Evolutionary conservation across 2,329 filamentous ascomycete genomes (phyloP), one percentile per base, ranked within the genome.

Genomic region (Epichloe gansuensis): DNA sequence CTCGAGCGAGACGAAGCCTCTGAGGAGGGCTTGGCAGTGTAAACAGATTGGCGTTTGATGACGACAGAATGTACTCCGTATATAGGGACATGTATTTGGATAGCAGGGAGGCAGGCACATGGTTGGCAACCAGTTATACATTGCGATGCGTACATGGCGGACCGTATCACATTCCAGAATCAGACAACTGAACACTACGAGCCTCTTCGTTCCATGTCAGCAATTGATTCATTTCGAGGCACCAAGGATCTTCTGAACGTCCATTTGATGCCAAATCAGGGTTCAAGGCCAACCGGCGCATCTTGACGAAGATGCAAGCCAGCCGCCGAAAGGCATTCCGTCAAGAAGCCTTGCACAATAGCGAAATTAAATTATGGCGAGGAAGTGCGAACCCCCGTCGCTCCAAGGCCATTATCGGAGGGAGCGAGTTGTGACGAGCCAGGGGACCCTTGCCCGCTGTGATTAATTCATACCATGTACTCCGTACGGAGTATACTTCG

Each of bases 1-100:
- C 62, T 80, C 51, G 78, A 81, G 62, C 67, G 76, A 52, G 78
- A 81, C 46, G 75, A 79, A 61, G 75, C 71, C 37, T 65, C 71
- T 28, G 75, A 76, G 48, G 74, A 76, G 56, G 72, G 70, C 6
- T 61, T 72, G 50, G 60, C 58, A 39, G 69, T 73, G 47, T 73
- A 60, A 67, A 46, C 39, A 11, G 42, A 15, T 9, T 44, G 39
- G 39, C 7, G 38, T 21, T 31, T 46, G 21, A 44, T 41, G 13
- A n/a, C 42, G 15, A 35, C 25, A 21, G 15, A 7, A 34, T 41
- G 11, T 23, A 11, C 31, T 31, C 31, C 31, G 9, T 17, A 42
- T 35, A 44, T 21, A 35, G 8, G 34, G 9, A 15, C n/a, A 34
- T 17, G n/a, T 46, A 15, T 50, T 49, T 50, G 52, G 52, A 50